These are phyloP conservation scores for Penicillium sp. DNA, from an alignment of 2,329 filamentous ascomycete genomes.

Conservation along the genomic window DNA sequence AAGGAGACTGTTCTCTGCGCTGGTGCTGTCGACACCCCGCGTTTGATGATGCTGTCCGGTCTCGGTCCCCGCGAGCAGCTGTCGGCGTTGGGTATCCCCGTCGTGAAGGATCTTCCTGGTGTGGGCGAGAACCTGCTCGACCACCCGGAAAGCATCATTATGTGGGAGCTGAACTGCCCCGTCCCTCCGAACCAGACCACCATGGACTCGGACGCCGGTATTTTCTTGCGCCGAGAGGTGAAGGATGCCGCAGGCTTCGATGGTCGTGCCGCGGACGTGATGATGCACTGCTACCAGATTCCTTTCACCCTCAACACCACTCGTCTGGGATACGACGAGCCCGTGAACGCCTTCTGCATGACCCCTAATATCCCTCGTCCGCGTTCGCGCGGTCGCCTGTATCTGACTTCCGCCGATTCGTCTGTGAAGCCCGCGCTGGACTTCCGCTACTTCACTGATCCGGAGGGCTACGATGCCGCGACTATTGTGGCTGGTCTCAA, in stretches of 20 bases:
- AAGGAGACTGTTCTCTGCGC: constrained; percentile 76
- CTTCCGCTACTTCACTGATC: constrained; percentile 86
- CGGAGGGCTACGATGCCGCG: constrained; percentile 78
- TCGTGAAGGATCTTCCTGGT: constrained; percentile 59
- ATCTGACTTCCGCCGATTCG: constrained; percentile 72
- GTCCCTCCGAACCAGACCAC: constrained; percentile 78
- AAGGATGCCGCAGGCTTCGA: constrained; percentile 67
- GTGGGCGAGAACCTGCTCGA: constrained; percentile 64
- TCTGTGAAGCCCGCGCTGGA: constrained; percentile 76
- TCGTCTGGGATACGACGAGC: constrained; percentile 70
- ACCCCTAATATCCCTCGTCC: constrained; percentile 86
- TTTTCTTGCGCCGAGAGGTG: constrained; percentile 77
- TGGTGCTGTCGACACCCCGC: constrained; percentile 77
- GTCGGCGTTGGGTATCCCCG: constrained; percentile 53
- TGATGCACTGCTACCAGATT: constrained; percentile 98
- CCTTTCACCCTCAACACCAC: constrained; percentile 84
- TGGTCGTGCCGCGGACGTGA: constrained; percentile 75
- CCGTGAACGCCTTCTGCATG: constrained; percentile 83
- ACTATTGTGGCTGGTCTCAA: constrained; percentile 75
- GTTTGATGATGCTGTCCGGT: constrained; percentile 57
- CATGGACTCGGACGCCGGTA: constrained; percentile 86
- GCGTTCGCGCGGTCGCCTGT: constrained; percentile 72
- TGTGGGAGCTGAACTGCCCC: constrained; percentile 76
- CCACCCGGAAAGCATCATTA: constrained; percentile 64
- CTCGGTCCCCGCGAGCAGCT: constrained; percentile 54